These are phyloP conservation scores for Debaryomyces udenii DNA, from an alignment of 1,139 yeast species.

Conservation along the genomic window DNA sequence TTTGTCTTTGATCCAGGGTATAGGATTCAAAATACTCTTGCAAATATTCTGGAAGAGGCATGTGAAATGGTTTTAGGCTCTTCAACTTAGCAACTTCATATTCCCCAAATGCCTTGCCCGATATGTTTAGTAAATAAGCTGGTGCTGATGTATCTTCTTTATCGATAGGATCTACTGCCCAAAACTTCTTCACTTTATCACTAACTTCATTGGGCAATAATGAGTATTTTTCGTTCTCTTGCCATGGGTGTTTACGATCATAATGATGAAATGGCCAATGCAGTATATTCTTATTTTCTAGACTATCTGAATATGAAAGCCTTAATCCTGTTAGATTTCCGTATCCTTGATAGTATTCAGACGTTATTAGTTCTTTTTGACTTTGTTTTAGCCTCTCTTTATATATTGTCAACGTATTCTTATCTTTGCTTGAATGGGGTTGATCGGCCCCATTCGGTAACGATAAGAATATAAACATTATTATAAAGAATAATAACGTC, in stretches of 20 bases:
- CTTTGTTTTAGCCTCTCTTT: constrained; percentile 36
- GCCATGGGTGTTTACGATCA: constrained; percentile 49
- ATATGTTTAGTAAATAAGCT: constrained; percentile 52
- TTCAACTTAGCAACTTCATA: constrained; percentile 29
- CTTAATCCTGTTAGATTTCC: constrained; percentile 76
- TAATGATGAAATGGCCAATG: constrained; percentile 61
- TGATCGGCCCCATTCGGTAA: constrained; percentile 35
- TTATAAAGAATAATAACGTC: constrained; percentile 39
- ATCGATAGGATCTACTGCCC: constrained; percentile 41
- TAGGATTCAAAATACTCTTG: constrained; percentile 34
- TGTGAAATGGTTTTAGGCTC: constrained; percentile 18
- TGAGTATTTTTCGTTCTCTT: constrained; percentile 55
- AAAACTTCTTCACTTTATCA: constrained; percentile 45
- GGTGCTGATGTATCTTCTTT: constrained; percentile 20
- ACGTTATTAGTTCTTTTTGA: constrained; percentile 35
- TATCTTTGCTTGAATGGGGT: constrained; percentile 33
- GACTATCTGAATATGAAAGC: constrained; percentile 60
- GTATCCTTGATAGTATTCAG: constrained; percentile 57
- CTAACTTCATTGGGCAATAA: constrained; percentile 65
- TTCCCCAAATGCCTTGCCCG: constrained; percentile 52
- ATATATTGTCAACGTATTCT: constrained; percentile 30
- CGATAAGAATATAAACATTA: constrained; percentile 40
- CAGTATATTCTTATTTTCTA: constrained; percentile 43
- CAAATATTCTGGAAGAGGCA: constrained; percentile 49
- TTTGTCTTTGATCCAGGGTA: constrained; percentile 26